phyloP scores from a whole-genome alignment of 2,329 filamentous ascomycete species.

The Trichoderma endophyticum region DNA sequence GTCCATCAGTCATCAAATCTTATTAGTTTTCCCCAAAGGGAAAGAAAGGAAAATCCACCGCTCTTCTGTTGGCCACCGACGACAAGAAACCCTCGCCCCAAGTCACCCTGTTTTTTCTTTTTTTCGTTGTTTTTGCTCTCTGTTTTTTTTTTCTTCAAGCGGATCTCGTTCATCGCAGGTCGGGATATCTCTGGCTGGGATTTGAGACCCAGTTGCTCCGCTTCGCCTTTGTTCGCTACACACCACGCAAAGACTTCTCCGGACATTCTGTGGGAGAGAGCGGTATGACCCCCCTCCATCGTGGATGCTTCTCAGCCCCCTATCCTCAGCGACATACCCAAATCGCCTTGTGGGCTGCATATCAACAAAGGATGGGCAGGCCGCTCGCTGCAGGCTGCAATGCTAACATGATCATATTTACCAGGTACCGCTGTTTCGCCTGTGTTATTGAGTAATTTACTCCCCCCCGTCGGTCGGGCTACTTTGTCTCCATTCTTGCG shows the following conservation, averaged over 20 bases:
- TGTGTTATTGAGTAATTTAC: slow-evolving; percentile 19
- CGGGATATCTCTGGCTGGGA: slow-evolving; percentile 9
- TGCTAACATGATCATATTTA: slow-evolving; percentile 9
- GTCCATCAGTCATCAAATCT: slow-evolving; percentile 12
- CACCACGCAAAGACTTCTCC: not conserved
- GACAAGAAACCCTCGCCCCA: not conserved
- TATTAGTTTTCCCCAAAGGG: slow-evolving; percentile 8
- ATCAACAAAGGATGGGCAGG: not conserved
- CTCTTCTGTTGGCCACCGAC: slow-evolving; percentile 14
- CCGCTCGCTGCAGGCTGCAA: not conserved
- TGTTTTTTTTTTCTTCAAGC: not conserved
- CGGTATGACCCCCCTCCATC: slow-evolving; percentile 9
- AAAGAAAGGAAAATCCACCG: slow-evolving; percentile 17
- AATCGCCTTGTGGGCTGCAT: not conserved
- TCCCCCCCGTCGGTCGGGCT: slow-evolving; percentile 8
- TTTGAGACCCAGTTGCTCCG: slow-evolving; percentile 16
- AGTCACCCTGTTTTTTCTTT: slow-evolving; percentile 1
- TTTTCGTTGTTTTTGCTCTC: not conserved
- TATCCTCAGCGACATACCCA: slow-evolving; percentile 10
- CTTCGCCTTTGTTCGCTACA: slow-evolving; percentile 11
- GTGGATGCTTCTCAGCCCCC: slow-evolving; percentile 1
- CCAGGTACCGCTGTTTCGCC: slow-evolving; percentile 18
- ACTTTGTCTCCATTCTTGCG: slow-evolving; percentile 5
- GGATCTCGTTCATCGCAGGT: slow-evolving; percentile 9
- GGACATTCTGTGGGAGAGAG: slow-evolving; percentile 4